Evolutionary conservation across 306 rosid species (phyloP), one percentile per base, ranked within the genome.

Genomic region (Trifolium subterraneum): DNA sequence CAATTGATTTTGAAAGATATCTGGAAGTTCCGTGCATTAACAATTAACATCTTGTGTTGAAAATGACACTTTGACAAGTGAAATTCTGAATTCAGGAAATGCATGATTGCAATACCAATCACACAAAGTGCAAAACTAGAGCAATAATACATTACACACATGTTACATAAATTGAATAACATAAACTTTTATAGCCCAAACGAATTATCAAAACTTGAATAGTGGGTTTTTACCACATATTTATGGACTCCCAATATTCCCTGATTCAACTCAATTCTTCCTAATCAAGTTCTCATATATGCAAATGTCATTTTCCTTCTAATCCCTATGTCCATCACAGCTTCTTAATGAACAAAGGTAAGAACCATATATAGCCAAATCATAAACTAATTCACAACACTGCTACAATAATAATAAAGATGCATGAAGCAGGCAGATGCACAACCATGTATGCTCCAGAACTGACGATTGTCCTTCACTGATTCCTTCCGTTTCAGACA

Each of bases 301-400:
- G 79, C 80, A 83, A 81, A 82, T 80, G 70, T 71, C 80, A 79
- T 47, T 64, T 74, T 68, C 51, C 44, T 71, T 79, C 67, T 54
- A 54, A 79, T 64, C 61, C 75, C 82, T 68, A 70, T 45, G 65
- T 73, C 77, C 75, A 83, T 70, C 87, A 70, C 70, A 62, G 73
- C 69, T 85, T 79, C 68, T 54, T 55, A 82, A 80, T 59, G 86
- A 84, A 80, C 83, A 78, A 69, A 79, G 78, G 78, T 41, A 73
- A 79, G 36, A 71, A 81, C 73, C 75, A 81, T 71, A 85, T 84
- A 73, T 72, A 71, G 80, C 82, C 81, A 79, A 79, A 85, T 71
- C 82, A 62, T 79, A 84, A 23, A 55, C 80, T 63, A 84, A 85
- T 84, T 85, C 92, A 88, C 92, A 77, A 88, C 87, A 68, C 85